Evolutionary conservation across 495 filamentous ascomycete genomes (phyloP).

Genomic region (Glonium stellatum): DNA sequence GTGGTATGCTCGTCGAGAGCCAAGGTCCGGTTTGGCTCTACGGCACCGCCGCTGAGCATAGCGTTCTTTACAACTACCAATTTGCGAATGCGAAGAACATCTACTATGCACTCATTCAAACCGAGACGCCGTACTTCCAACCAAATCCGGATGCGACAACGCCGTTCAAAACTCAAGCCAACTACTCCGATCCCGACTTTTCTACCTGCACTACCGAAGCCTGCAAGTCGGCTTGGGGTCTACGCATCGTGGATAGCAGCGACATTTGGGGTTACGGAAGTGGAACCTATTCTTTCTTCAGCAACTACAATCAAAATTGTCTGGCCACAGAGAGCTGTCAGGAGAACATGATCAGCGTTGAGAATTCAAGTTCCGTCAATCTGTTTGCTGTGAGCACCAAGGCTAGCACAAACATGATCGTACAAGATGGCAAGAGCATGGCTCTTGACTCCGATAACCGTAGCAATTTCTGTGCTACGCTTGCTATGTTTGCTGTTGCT

Average conservation of each 20-base stretch:
- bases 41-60: constrained; percentile 72
- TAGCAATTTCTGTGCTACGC: constrained; percentile 35
- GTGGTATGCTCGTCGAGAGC: constrained; percentile 48
- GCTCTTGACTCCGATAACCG: constrained; percentile 33
- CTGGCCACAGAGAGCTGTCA: constrained; percentile 72
- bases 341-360: constrained; percentile 76
- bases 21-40: constrained; percentile 52
- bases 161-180: constrained; percentile 31
- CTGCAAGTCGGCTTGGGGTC: constrained; percentile 49
- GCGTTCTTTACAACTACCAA: constrained; percentile 76
- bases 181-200: constrained; percentile 38
- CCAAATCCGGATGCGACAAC: constrained; percentile 31
- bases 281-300: constrained; percentile 50
- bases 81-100: constrained; percentile 61
- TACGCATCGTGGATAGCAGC: constrained; percentile 38
- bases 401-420: constrained; percentile 80
- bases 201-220: constrained; percentile 30
- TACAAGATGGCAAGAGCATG: constrained; percentile 39
- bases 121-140: constrained; percentile 59
- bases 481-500: constrained; percentile 22
- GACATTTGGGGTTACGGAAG: constrained; percentile 33
- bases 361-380: constrained; percentile 56
- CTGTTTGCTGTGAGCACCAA: constrained; percentile 82
- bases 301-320: constrained; percentile 63
- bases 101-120: constrained; percentile 71